A percentile compares a stretch with the other conserved stretches of the same genome.
Evolutionary conservation across 1,284 basidiomycete species (phyloP).

Genomic region (Ceratobasidium sp.): DNA sequence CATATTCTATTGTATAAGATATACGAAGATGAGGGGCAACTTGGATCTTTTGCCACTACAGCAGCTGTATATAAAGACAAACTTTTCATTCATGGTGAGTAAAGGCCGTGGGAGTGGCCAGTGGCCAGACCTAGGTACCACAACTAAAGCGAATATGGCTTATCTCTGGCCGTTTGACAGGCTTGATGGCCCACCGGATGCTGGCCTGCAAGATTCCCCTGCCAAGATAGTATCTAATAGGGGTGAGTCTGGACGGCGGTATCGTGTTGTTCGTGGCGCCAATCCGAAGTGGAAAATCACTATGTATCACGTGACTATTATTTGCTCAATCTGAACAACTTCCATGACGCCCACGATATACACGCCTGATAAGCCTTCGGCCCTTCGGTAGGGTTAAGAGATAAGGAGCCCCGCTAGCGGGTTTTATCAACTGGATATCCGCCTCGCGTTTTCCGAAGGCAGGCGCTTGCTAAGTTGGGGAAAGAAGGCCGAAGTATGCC

Average conservation of each 20-base stretch:
- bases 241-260: not conserved
- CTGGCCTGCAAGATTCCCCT: constrained; percentile 22
- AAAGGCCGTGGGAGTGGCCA: not conserved
- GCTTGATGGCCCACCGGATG: constrained; percentile 25
- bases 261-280: not conserved
- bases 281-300: not conserved
- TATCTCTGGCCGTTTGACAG: not conserved
- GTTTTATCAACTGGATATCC: not conserved
- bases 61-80: constrained; percentile 16
- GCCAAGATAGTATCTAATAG: not conserved
- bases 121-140: not conserved
- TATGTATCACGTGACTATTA: constrained; percentile 6
- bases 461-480: not conserved
- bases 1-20: not conserved
- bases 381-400: constrained; percentile 26
- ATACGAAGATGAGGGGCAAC: constrained; percentile 23
- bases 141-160: constrained; percentile 1
- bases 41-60: constrained; percentile 25
- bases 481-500: constrained; percentile 28
- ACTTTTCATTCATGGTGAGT: constrained; percentile 24
- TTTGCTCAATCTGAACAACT: constrained; percentile 4
- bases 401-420: constrained; percentile 3
- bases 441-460: constrained; percentile 19
- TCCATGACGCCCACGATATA: not conserved
- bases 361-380: constrained; percentile 35